Evolutionary conservation across 169 alveolate species (phyloP).

Genomic region (Plasmodium sp.): DNA sequence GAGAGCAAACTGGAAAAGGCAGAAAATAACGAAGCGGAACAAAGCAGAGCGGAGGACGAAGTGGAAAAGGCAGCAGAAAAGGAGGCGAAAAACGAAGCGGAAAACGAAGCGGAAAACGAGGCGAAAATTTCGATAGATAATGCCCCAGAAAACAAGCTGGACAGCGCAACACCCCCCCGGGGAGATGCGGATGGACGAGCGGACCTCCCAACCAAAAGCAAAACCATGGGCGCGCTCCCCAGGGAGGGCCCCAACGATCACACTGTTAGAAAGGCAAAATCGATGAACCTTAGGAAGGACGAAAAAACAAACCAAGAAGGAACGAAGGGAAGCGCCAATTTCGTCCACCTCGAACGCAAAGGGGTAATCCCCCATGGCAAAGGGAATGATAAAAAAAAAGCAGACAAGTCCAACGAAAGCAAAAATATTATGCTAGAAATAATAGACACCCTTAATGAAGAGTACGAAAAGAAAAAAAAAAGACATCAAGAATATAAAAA

Average conservation of each 20-base stretch:
- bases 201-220: not conserved
- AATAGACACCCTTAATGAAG: slow-evolving; percentile 54
- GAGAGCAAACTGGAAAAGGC: not conserved
- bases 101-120: no score
- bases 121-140: not conserved
- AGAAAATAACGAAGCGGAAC: not conserved
- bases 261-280: not conserved
- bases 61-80: not conserved
- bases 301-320: not conserved
- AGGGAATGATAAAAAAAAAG: not conserved
- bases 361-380: not conserved
- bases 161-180: not conserved
- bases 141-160: not conserved
- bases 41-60: not conserved
- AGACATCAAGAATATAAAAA: slow-evolving; percentile 70
- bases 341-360: not conserved
- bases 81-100: not conserved
- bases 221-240: not conserved
- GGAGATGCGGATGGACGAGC: not conserved
- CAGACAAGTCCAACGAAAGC: not conserved
- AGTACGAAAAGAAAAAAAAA: slow-evolving; percentile 58
- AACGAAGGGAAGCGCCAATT: not conserved
- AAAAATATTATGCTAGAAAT: slow-evolving; percentile 68
- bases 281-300: not conserved
- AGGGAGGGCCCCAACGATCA: not conserved